A percentile compares a stretch with the other conserved stretches of the same genome.
These are phyloP conservation scores for Vicia sativa DNA, from an alignment of 306 rosid genomes.

Conservation along the genomic window DNA sequence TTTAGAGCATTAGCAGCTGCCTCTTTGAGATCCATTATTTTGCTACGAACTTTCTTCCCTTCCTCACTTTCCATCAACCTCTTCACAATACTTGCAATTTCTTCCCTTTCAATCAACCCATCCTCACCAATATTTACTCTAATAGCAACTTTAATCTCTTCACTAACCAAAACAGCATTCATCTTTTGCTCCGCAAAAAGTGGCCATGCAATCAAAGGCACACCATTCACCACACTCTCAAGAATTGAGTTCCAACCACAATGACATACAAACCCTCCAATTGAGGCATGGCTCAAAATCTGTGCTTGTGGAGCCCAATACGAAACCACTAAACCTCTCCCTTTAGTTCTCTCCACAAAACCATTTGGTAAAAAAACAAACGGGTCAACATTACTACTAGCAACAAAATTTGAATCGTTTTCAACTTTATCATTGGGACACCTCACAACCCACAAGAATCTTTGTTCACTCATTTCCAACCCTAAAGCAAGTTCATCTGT, in stretches of 20 bases:
- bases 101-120: constrained; percentile 35
- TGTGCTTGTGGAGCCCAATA: constrained; percentile 44
- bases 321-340: constrained; percentile 21
- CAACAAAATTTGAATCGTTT: constrained; percentile 4
- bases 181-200: constrained; percentile 39
- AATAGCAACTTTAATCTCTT: constrained; percentile 32
- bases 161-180: constrained; percentile 13
- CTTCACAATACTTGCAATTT: constrained; percentile 30
- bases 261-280: constrained; percentile 41
- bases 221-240: constrained; percentile 37
- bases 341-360: constrained; percentile 56
- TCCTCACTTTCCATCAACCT: constrained; percentile 35
- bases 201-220: constrained; percentile 38
- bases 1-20: constrained; percentile 27
- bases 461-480: constrained; percentile 32
- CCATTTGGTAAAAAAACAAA: constrained; percentile 35
- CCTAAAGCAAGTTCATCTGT: constrained; percentile 35
- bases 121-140: constrained; percentile 9
- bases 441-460: constrained; percentile 40
- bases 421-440: constrained; percentile 28
- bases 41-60: neutral
- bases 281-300: constrained; percentile 29
- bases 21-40: constrained; percentile 23
- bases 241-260: constrained; percentile 45
- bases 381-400: neutral